Evolutionary conservation across 139 green algal genomes (phyloP).

Genomic region (Coelastrella sp.): DNA sequence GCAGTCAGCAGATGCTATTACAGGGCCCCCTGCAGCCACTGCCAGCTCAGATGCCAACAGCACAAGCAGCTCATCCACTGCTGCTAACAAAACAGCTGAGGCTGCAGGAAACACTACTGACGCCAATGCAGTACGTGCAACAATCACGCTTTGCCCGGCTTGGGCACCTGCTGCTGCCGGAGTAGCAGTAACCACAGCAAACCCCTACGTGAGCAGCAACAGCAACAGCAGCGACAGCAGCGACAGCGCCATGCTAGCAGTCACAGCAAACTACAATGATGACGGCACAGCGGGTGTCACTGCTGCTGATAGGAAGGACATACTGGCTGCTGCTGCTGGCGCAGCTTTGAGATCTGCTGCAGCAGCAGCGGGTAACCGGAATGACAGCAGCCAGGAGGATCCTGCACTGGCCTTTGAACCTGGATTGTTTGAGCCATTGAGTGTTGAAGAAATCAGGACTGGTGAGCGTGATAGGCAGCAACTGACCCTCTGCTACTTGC

Average conservation of each 20-base stretch:
- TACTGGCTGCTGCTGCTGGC: constrained; percentile 4
- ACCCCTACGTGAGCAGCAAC: background rate
- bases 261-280: constrained; percentile 13
- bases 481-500: background rate
- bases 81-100: background rate
- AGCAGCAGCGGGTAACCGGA: background rate
- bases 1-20: background rate
- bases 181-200: background rate
- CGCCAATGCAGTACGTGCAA: background rate
- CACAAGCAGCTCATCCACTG: background rate
- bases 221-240: background rate
- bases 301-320: background rate
- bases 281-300: background rate
- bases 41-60: background rate
- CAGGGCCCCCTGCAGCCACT: background rate
- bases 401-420: background rate
- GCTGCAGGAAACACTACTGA: background rate
- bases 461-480: background rate
- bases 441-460: background rate
- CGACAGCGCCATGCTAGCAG: background rate
- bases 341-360: background rate
- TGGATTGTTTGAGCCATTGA: constrained; percentile 21
- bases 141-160: background rate
- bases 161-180: background rate
- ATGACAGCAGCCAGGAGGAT: background rate